Evolutionary conservation across 768 basidiomycete species (phyloP).

Genomic region (Mycena pura): DNA sequence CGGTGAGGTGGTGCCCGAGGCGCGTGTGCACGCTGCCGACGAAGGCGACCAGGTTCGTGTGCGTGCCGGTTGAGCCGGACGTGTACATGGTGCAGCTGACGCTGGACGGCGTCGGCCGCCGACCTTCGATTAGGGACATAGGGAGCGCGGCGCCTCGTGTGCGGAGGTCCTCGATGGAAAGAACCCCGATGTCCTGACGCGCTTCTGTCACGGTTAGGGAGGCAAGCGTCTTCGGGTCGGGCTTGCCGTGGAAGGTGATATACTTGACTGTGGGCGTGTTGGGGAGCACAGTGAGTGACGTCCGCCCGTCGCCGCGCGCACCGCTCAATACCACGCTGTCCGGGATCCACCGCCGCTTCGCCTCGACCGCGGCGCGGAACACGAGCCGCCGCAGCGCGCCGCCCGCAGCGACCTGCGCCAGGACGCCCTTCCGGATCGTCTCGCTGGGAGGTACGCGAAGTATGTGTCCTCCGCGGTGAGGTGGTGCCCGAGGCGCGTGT

Average conservation of each 20-base stretch:
- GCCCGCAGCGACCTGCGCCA: slow-evolving; percentile 75
- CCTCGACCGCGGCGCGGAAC: slow-evolving; percentile 79
- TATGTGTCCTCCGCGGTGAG: slow-evolving; percentile 66
- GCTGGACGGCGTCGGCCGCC: slow-evolving; percentile 49
- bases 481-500: slow-evolving; percentile 71
- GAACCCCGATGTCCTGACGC: slow-evolving; percentile 64
- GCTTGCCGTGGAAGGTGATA: slow-evolving; percentile 86
- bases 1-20: slow-evolving; percentile 67
- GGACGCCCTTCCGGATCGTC: slow-evolving; percentile 93
- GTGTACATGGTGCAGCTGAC: slow-evolving; percentile 74
- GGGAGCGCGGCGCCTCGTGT: slow-evolving; percentile 65
- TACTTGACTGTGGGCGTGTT: slow-evolving; percentile 76
- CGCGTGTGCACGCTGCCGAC: slow-evolving; percentile 82
- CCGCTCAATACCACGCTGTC: slow-evolving; percentile 79
- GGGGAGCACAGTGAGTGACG: slow-evolving; percentile 82
- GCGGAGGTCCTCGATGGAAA: slow-evolving; percentile 75
- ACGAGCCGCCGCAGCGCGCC: slow-evolving; percentile 73
- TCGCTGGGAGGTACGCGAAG: slow-evolving; percentile 96
- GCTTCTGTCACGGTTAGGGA: slow-evolving; percentile 60
- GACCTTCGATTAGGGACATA: slow-evolving; percentile 54
- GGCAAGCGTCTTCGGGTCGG: slow-evolving; percentile 58
- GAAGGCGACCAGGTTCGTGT: slow-evolving; percentile 85
- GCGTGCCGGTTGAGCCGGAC: slow-evolving; percentile 87
- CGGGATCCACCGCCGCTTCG: slow-evolving; percentile 77
- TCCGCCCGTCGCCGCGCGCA: slow-evolving; percentile 84